These are phyloP conservation scores for Bacidia rubella DNA, from an alignment of 495 filamentous ascomycete genomes.

Conservation along the genomic window DNA sequence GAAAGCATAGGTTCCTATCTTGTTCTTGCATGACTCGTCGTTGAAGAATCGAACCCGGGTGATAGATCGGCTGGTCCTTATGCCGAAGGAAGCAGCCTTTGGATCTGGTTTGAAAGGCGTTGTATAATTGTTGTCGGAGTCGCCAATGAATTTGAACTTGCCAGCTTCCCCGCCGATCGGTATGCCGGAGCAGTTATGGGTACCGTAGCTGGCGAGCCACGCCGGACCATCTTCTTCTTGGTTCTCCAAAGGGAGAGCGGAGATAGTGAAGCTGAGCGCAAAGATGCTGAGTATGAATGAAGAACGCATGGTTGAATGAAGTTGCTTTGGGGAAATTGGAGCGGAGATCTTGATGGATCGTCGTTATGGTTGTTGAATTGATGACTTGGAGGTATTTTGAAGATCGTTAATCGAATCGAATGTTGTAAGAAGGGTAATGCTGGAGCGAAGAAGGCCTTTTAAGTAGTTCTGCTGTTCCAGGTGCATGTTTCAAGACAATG, in stretches of 20 bases:
- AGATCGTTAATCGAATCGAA: no score
- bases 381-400: no score
- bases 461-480: no score
- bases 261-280: neutral
- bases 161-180: neutral
- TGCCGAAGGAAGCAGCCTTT: neutral
- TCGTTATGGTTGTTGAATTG: no score
- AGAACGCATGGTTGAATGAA: neutral
- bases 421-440: no score
- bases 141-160: neutral
- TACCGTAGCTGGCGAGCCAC: neutral
- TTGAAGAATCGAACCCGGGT: neutral
- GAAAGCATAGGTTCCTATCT: no score
- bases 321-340: no score
- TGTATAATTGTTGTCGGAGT: no score
- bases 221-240: neutral
- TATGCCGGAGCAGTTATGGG: neutral
- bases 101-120: neutral
- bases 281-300: neutral
- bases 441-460: no score
- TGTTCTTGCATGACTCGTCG: no score
- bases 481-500: no score
- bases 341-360: no score
- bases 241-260: neutral
- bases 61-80: neutral